Evolutionary conservation across 2,329 filamentous ascomycete genomes (phyloP), one percentile per base, ranked within the genome.

Genomic region (Penicillium verrucosum): DNA sequence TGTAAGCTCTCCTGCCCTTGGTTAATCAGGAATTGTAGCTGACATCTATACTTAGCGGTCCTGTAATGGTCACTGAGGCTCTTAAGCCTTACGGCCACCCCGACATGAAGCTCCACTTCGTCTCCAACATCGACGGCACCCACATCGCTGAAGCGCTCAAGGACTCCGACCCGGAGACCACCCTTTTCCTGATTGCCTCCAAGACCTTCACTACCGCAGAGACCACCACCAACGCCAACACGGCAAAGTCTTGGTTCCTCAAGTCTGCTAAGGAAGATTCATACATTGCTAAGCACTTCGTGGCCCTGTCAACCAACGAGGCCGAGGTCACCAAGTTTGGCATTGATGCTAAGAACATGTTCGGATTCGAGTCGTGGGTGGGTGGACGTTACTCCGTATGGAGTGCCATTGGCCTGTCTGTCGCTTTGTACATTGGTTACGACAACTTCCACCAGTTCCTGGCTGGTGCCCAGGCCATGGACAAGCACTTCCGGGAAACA

Each of bases 131-230:
- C 73, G 94, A 99, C 74, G 94, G 94, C 66, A 99, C 94, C 54
- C 94, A 99, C 81, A 91, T 97, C 75, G 90, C 92, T 46, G 94
- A 99, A 80, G 92, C 94, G 49, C 85, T 97, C 59, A 88, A 86
- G 73, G 79, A 87, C 69, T 96, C 93, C 9, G 87, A 99, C 76
- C 93, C 93, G 47, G 94, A 99, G 81, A 97, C 93, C 46, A 97
- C 94, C n/a, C 89, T 99, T 63, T 97, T 99, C 88, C 84, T 99
- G 67, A 86, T 99, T 68, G 94, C 94, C 56, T 97, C 93, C 77
- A 99, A 99, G 88, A 99, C 94, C 62, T 99, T 99, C 79, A 99
- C 94, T 62, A 99, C 94, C 10, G 94, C 94, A 57, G 94, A 99
- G 84, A 99, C 94, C 47, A 89, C 84, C 59, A 97, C 93, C 69